Evolutionary conservation across 2,329 filamentous ascomycete species (phyloP).

Genomic region (Blumeria hordei): DNA sequence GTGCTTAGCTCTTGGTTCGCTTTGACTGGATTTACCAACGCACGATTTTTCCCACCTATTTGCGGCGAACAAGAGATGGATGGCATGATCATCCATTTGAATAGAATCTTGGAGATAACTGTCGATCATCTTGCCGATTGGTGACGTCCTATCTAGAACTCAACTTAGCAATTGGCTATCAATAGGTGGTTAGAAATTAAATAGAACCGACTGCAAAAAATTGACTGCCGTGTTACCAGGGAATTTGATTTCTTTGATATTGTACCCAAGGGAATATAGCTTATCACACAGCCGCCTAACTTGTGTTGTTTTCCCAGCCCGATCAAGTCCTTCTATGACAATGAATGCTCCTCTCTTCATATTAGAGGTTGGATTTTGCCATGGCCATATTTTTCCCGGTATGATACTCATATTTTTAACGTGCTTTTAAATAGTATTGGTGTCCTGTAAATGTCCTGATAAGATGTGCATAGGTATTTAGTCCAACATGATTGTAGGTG

Average conservation of each 20-base stretch:
- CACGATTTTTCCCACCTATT: conserved; percentile 39
- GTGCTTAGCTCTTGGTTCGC: neutral
- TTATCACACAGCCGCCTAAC: conserved; percentile 30
- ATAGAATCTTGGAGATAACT: conserved; percentile 34
- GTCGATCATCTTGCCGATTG: conserved; percentile 45
- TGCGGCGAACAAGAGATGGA: conserved; percentile 49
- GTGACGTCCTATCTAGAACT: conserved; percentile 34
- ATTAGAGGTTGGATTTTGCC: neutral
- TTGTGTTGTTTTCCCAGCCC: conserved; percentile 51
- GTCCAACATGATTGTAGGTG: too few species aligned
- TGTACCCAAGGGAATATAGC: conserved; percentile 24
- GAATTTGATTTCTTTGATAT: conserved; percentile 36
- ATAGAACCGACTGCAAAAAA: neutral
- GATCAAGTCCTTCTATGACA: conserved; percentile 47
- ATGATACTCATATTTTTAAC: neutral
- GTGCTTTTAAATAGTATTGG: too few species aligned
- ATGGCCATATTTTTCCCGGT: neutral
- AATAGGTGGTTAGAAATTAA: neutral
- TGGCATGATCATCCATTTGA: conserved; percentile 42
- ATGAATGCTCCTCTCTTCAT: conserved; percentile 32
- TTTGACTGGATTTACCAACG: neutral
- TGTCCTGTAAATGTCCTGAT: too few species aligned
- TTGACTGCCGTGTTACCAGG: conserved; percentile 25
- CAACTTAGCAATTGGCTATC: conserved; percentile 3
- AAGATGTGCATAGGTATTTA: too few species aligned